These are phyloP conservation scores for Trametes cubensis DNA, from an alignment of 768 basidiomycete species.

Conservation along the genomic window DNA sequence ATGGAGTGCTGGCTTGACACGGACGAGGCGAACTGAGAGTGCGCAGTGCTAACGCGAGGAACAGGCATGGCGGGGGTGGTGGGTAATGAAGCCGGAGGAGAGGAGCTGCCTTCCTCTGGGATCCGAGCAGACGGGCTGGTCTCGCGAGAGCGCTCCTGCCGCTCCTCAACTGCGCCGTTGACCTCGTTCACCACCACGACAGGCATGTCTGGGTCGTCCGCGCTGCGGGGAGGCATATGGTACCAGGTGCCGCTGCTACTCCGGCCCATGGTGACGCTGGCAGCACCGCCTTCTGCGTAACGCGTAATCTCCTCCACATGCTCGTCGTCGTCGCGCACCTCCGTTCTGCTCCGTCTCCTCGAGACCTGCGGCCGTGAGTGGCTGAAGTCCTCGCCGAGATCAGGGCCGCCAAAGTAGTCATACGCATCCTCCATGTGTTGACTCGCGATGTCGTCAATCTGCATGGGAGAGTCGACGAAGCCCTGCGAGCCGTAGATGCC, in stretches of 20 bases:
- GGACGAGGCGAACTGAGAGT: slow-evolving; percentile 39
- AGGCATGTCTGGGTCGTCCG: slow-evolving; percentile 24
- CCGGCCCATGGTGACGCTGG: slow-evolving; percentile 31
- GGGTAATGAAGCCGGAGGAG: slow-evolving; percentile 13
- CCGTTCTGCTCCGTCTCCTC: slow-evolving; percentile 12
- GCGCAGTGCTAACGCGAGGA: slow-evolving; percentile 30
- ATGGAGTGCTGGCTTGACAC: slow-evolving; percentile 29
- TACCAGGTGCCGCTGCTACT: slow-evolving; percentile 21
- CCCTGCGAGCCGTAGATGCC: slow-evolving; percentile 28
- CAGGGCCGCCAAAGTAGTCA: slow-evolving; percentile 63
- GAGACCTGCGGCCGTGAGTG: slow-evolving; percentile 6
- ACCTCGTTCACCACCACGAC: slow-evolving; percentile 41
- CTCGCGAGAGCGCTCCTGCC: slow-evolving; percentile 35
- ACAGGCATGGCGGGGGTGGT: slow-evolving; percentile 29
- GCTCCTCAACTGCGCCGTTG: slow-evolving; percentile 36
- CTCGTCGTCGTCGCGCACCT: slow-evolving; percentile 24
- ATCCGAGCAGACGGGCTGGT: slow-evolving; percentile 20
- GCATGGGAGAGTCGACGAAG: slow-evolving; percentile 26
- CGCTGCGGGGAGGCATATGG: slow-evolving; percentile 12
- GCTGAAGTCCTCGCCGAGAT: slow-evolving; percentile 53
- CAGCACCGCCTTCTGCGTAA: slow-evolving; percentile 30
- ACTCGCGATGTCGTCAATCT: slow-evolving; percentile 35
- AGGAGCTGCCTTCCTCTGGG: slow-evolving; percentile 8
- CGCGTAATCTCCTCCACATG: slow-evolving; percentile 14
- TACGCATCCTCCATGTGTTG: slow-evolving; percentile 49